Conservation (phyloP, 257 asterid genomes). For the Dorcoceras hygrometricum region DNA sequence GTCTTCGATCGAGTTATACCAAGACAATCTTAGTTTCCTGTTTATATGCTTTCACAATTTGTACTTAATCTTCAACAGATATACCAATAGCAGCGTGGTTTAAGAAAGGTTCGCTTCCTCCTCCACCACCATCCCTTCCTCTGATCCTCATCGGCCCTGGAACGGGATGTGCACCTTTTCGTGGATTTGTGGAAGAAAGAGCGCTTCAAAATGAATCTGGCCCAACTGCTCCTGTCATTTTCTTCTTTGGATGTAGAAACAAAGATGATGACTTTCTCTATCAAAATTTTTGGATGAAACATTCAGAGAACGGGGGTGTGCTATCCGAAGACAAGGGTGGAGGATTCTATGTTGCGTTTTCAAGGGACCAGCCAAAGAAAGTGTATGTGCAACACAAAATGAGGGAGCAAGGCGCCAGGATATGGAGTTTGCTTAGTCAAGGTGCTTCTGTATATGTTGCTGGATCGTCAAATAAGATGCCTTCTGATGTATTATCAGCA, state of each 20-base stretch:
- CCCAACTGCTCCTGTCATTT: constrained; percentile 73
- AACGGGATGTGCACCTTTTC: constrained; percentile 97
- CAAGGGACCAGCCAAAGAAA: constrained; percentile 82
- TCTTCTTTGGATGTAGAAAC: constrained; percentile 90
- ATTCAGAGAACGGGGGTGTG: constrained; percentile 55
- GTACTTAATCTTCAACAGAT: constrained; percentile 42
- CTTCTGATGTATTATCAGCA: constrained; percentile 68
- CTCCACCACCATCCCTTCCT: constrained; percentile 81
- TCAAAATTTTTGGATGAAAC: constrained; percentile 75
- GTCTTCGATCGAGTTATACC: neutral
- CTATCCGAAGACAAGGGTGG: constrained; percentile 85
- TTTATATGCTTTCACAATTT: neutral
- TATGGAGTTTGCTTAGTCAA: constrained; percentile 64
- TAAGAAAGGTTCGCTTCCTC: constrained; percentile 74
- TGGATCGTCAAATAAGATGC: constrained; percentile 95
- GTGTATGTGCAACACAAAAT: constrained; percentile 91
- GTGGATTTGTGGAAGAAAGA: constrained; percentile 84
- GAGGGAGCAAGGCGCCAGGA: constrained; percentile 55
- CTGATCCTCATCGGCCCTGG: constrained; percentile 95
- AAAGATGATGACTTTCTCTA: constrained; percentile 70
- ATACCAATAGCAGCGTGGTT: constrained; percentile 73
- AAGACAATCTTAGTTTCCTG: constrained; percentile 11
- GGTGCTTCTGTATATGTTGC: constrained; percentile 86
- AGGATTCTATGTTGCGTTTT: constrained; percentile 81
- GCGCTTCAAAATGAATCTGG: constrained; percentile 50